Evolutionary conservation across 2,329 filamentous ascomycete species (phyloP).

Genomic region (Claviceps sp.): DNA sequence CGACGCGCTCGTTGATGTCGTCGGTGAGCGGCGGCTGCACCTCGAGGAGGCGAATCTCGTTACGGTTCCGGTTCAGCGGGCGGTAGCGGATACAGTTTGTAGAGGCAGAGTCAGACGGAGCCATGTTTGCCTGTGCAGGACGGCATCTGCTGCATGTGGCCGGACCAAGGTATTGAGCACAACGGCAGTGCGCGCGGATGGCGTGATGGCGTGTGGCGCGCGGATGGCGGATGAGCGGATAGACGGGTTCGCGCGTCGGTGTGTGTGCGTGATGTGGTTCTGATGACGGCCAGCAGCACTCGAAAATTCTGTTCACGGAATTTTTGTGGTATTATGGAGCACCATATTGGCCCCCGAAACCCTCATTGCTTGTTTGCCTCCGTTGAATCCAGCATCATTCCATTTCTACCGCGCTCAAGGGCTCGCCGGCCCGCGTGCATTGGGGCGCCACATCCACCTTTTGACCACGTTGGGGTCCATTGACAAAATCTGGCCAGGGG

Average conservation of each 20-base stretch:
- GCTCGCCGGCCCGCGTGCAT: not conserved
- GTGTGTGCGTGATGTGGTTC: not conserved
- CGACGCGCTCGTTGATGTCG: conserved; percentile 15
- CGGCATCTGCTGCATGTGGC: not conserved
- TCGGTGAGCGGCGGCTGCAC: conserved; percentile 15
- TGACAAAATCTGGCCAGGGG: not conserved
- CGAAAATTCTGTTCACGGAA: not conserved
- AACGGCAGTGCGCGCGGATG: not conserved
- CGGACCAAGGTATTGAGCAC: not conserved
- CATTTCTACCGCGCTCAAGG: not conserved
- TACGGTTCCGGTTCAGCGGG: conserved; percentile 11
- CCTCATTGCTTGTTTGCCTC: not conserved
- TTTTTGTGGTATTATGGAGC: not conserved
- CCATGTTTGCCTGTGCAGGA: not conserved
- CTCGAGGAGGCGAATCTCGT: conserved; percentile 21
- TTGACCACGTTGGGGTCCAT: not conserved
- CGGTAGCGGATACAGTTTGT: conserved; percentile 8
- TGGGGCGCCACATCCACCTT: not conserved
- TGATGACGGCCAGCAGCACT: not conserved
- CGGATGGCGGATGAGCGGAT: no score
- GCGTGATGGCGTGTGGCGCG: no score
- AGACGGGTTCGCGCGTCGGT: no score
- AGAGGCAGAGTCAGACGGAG: not conserved
- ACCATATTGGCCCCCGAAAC: not conserved
- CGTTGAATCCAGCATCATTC: not conserved